A percentile compares a stretch with the other conserved stretches of the same genome.
phyloP scores from a whole-genome alignment of 2,329 filamentous ascomycete species.

The Diaporthe citriasiana region DNA sequence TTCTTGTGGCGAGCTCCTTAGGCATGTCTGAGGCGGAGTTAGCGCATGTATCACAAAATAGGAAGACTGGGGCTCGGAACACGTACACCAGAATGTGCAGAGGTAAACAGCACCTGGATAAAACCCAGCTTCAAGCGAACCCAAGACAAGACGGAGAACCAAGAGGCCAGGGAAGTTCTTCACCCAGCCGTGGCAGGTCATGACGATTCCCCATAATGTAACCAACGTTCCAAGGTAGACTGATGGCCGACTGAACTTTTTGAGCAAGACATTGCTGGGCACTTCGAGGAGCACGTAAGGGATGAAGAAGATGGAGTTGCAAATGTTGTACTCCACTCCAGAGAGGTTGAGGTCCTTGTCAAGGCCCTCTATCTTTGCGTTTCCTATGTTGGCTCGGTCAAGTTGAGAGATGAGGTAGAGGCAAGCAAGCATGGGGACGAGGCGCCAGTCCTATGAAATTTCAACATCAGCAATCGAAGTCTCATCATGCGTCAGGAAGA shows the following conservation, averaged over 20 bases:
- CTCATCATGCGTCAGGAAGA: neutral
- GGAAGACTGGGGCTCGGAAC: slow-evolving; percentile 39
- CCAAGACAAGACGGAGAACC: slow-evolving; percentile 69
- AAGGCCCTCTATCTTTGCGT: slow-evolving; percentile 75
- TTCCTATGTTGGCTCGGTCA: slow-evolving; percentile 69
- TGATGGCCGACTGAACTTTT: slow-evolving; percentile 75
- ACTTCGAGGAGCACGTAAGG: slow-evolving; percentile 83
- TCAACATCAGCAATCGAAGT: neutral
- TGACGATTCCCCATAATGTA: slow-evolving; percentile 67
- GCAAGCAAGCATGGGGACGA: slow-evolving; percentile 4
- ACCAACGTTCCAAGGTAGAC: slow-evolving; percentile 84
- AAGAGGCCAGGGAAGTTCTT: slow-evolving; percentile 62
- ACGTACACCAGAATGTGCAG: neutral
- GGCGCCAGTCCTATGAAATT: neutral
- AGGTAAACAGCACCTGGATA: slow-evolving; percentile 72
- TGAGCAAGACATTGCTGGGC: slow-evolving; percentile 82
- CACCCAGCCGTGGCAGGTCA: slow-evolving; percentile 68
- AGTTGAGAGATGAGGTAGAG: slow-evolving; percentile 11
- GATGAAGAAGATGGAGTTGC: slow-evolving; percentile 82
- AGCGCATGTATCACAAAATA: slow-evolving; percentile 70
- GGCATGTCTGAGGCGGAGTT: slow-evolving; percentile 67
- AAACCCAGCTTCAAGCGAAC: slow-evolving; percentile 75
- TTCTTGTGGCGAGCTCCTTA: slow-evolving; percentile 51
- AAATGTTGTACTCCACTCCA: slow-evolving; percentile 78
- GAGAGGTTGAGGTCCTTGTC: slow-evolving; percentile 69